Conservation (phyloP, 208 protist species). For the Tritrichomonas foetus region DNA sequence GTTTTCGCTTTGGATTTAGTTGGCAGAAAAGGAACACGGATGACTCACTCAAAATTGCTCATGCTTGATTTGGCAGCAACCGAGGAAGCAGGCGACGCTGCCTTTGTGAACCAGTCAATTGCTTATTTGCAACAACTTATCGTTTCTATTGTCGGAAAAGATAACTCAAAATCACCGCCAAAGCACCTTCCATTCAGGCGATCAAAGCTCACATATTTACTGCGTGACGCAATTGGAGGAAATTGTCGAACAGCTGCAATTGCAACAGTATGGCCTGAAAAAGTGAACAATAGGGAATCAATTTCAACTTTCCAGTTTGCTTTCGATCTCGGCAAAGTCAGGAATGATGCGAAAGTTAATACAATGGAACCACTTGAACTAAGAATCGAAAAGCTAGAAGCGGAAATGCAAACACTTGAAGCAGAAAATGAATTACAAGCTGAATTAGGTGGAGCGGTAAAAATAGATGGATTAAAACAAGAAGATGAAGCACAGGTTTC, state of each 20-base stretch:
- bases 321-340: background rate
- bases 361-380: constrained; percentile 34
- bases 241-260: constrained; percentile 17
- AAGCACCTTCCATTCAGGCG: constrained; percentile 15
- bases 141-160: background rate
- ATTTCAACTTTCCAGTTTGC: constrained; percentile 38
- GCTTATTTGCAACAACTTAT: constrained; percentile 17
- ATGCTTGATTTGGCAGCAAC: background rate
- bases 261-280: constrained; percentile 14
- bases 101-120: constrained; percentile 34
- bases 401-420: background rate
- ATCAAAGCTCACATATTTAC: constrained; percentile 33
- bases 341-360: constrained; percentile 28
- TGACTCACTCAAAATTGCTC: background rate
- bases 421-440: background rate
- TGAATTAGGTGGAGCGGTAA: background rate
- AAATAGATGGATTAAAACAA: constrained; percentile 28
- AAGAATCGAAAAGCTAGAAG: background rate
- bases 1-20: constrained; percentile 4
- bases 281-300: background rate
- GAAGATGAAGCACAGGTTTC: constrained; percentile 6
- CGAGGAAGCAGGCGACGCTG: background rate
- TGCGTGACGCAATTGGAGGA: constrained; percentile 32
- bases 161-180: background rate
- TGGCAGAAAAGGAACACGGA: background rate